Conservation (phyloP, 805 yeast species). For the Ogataea salicorniae region DNA sequence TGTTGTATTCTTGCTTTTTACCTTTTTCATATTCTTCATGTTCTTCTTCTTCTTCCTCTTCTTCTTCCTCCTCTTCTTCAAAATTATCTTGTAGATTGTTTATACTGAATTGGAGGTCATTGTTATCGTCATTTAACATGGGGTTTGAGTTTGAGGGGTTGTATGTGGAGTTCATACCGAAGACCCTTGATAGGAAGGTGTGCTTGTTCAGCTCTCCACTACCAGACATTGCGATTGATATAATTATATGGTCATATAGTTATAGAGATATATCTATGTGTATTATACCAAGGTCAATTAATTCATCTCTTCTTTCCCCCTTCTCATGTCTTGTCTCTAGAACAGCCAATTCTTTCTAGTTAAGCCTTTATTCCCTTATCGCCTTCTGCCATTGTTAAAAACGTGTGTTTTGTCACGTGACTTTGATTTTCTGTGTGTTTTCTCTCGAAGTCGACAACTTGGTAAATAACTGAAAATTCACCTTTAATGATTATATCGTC, state of each 20-base stretch:
- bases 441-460: too few species aligned
- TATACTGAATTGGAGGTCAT: constrained; percentile 20
- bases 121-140: constrained; percentile 25
- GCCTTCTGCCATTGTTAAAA: too few species aligned
- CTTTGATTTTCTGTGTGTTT: too few species aligned
- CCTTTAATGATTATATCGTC: not conserved
- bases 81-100: constrained; percentile 18
- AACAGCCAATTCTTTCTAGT: too few species aligned
- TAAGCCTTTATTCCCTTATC: too few species aligned
- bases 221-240: constrained; percentile 7
- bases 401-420: too few species aligned
- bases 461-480: too few species aligned
- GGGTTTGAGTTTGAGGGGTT: constrained; percentile 24
- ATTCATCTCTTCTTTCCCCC: too few species aligned
- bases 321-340: too few species aligned
- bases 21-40: constrained; percentile 1
- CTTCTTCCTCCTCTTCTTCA: constrained; percentile 18
- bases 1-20: not conserved
- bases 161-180: constrained; percentile 40
- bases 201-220: constrained; percentile 31
- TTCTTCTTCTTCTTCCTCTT: constrained; percentile 8
- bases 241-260: too few species aligned
- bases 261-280: not conserved
- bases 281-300: not conserved
- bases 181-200: constrained; percentile 60